Evolutionary conservation across 2,329 filamentous ascomycete genomes (phyloP).

Genomic region (Colletotrichum sp.): DNA sequence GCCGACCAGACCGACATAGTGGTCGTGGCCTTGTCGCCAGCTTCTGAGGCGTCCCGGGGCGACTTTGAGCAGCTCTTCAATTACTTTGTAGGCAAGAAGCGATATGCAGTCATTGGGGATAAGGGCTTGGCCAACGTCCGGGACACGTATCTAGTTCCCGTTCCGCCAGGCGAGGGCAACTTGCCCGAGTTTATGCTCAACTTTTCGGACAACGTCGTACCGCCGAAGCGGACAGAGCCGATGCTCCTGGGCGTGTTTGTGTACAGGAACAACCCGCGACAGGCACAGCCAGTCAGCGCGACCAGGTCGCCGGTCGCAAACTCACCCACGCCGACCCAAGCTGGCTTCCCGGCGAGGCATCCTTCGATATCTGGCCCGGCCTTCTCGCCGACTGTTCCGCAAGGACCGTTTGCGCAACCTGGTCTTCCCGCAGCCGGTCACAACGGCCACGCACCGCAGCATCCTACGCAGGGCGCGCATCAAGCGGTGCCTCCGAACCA

Average conservation of each 20-base stretch:
- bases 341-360: constrained; percentile 42
- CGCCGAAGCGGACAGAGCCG: constrained; percentile 72
- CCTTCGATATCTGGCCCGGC: constrained; percentile 54
- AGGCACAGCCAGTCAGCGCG: constrained; percentile 30
- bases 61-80: constrained; percentile 81
- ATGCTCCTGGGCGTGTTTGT: constrained; percentile 87
- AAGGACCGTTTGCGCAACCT: constrained; percentile 28
- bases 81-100: constrained; percentile 82
- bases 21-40: constrained; percentile 74
- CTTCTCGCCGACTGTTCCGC: constrained; percentile 52
- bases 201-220: constrained; percentile 83
- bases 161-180: constrained; percentile 72
- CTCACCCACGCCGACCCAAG: constrained; percentile 39
- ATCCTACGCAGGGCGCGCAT: constrained; percentile 23
- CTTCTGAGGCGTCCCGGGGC: constrained; percentile 62
- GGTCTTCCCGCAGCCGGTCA: background rate
- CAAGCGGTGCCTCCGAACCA: constrained; percentile 25
- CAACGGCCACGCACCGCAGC: constrained; percentile 14
- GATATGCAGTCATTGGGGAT: constrained; percentile 88
- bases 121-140: constrained; percentile 77
- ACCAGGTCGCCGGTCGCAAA: constrained; percentile 27
- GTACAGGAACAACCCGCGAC: constrained; percentile 67
- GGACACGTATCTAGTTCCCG: constrained; percentile 89
- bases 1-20: constrained; percentile 84
- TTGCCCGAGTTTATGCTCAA: constrained; percentile 89